Evolutionary conservation across 208 protist genomes (phyloP).

Genomic region (Trypanosoma mega): DNA sequence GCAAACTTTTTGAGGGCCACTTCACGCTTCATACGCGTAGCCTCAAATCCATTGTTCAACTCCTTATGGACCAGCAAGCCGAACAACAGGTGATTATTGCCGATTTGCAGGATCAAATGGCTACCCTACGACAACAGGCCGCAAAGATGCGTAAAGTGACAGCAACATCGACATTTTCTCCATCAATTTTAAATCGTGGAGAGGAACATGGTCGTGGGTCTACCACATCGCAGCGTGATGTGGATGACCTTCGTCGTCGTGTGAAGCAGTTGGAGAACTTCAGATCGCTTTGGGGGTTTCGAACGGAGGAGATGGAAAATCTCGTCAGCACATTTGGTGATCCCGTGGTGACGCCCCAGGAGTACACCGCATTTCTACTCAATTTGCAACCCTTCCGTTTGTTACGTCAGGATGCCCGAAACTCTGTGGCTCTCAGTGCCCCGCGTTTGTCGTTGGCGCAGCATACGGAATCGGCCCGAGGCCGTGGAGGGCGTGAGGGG

Average conservation of each 20-base stretch:
- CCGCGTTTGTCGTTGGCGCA: conserved; percentile 11
- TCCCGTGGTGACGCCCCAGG: conserved; percentile 71
- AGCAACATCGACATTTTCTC: background rate
- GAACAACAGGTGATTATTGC: conserved; percentile 79
- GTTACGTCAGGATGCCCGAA: conserved; percentile 50
- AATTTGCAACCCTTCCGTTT: conserved; percentile 70
- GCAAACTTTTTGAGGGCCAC: conserved; percentile 89
- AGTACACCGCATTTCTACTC: conserved; percentile 74
- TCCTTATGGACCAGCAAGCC: conserved; percentile 61
- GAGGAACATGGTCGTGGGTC: conserved; percentile 1
- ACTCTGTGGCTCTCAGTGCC: conserved; percentile 22
- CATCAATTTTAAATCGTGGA: background rate
- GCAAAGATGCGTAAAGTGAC: conserved; percentile 25
- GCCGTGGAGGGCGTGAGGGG: background rate
- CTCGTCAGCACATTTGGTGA: conserved; percentile 72
- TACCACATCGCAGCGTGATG: conserved; percentile 1
- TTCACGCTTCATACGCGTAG: conserved; percentile 81
- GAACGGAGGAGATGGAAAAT: conserved; percentile 55
- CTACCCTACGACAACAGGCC: conserved; percentile 44
- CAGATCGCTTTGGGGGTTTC: conserved; percentile 66
- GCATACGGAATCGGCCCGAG: background rate
- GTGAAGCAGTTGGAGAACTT: conserved; percentile 71
- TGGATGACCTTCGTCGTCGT: conserved; percentile 37
- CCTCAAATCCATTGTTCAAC: conserved; percentile 82
- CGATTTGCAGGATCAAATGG: conserved; percentile 81